phyloP scores from a whole-genome alignment of 1,284 basidiomycete genomes.

The Neolentinus lepideus region DNA sequence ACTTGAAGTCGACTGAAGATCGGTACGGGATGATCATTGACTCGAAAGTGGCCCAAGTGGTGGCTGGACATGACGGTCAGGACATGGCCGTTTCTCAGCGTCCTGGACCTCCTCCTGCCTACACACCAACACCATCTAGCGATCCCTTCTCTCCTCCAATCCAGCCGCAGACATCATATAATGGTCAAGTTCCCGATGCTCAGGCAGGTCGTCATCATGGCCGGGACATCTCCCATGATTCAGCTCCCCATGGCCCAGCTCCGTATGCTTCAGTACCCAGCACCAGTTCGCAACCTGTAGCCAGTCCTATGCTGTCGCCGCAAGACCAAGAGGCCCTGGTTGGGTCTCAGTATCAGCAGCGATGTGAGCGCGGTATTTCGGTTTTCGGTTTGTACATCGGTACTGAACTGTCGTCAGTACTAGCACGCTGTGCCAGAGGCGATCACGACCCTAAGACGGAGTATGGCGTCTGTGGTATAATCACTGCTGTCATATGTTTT shows the following conservation, averaged over 20 bases:
- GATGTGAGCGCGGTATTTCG: conserved; percentile 7
- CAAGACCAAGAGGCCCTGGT: not conserved
- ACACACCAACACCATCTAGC: not conserved
- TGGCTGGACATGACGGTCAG: not conserved
- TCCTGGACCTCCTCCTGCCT: not conserved
- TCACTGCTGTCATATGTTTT: conserved; percentile 1
- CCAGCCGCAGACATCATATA: not conserved
- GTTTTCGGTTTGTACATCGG: too few relatives aligned
- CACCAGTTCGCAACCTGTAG: not conserved
- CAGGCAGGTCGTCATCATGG: too few relatives aligned
- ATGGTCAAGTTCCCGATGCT: not conserved
- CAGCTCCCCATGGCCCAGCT: not conserved
- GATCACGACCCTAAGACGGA: not conserved
- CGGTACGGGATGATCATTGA: not conserved
- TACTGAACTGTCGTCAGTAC: not conserved
- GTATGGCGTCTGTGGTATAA: not conserved
- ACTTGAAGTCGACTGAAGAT: not conserved
- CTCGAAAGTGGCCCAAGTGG: not conserved
- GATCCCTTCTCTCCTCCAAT: not conserved
- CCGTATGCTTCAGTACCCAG: not conserved
- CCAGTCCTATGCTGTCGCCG: not conserved
- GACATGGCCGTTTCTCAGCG: too few relatives aligned
- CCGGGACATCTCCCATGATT: not conserved
- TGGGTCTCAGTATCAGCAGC: conserved; percentile 9
- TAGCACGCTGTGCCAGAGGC: conserved; percentile 1